These are phyloP conservation scores for Penicillium sp. DNA, from an alignment of 2,329 filamentous ascomycete species.

Conservation along the genomic window DNA sequence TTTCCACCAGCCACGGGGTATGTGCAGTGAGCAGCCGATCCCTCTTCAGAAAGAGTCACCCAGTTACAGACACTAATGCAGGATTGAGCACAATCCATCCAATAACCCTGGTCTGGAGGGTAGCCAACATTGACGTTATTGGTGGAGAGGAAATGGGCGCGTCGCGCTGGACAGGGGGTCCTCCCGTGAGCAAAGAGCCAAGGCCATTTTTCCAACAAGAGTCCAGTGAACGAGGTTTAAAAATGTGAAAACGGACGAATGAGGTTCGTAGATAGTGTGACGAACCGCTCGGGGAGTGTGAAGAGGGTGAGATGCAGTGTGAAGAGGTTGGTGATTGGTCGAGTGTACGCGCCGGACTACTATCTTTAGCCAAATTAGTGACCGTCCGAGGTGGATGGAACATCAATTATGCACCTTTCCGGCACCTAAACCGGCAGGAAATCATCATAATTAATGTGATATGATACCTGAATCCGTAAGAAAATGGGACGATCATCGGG, in stretches of 20 bases:
- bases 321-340: conserved; percentile 19
- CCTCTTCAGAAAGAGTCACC: conserved; percentile 10
- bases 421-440: background rate
- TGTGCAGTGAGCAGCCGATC: conserved; percentile 13
- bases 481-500: background rate
- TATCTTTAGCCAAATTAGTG: conserved; percentile 25
- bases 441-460: background rate
- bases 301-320: conserved; percentile 5
- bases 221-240: conserved; percentile 1
- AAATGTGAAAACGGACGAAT: conserved; percentile 10
- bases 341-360: conserved; percentile 23
- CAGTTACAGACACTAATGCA: conserved; percentile 29
- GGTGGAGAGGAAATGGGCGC: conserved; percentile 14
- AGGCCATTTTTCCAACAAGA: conserved; percentile 15
- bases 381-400: conserved; percentile 7
- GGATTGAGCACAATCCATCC: conserved; percentile 21
- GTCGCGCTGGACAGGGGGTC: conserved; percentile 14
- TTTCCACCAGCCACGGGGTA: conserved; percentile 15
- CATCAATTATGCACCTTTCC: conserved; percentile 10
- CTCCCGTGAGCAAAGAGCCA: conserved; percentile 2
- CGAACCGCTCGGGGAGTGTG: conserved; percentile 14
- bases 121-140: conserved; percentile 8
- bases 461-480: conserved; percentile 1
- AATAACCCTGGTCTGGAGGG: conserved; percentile 7
- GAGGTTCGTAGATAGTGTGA: conserved; percentile 14